Percentiles rank a stretch among this genome's conserved stretches.
These are phyloP conservation scores for Phytophthora pistaciae DNA, from an alignment of 352 stramenopile species.

Conservation along the genomic window DNA sequence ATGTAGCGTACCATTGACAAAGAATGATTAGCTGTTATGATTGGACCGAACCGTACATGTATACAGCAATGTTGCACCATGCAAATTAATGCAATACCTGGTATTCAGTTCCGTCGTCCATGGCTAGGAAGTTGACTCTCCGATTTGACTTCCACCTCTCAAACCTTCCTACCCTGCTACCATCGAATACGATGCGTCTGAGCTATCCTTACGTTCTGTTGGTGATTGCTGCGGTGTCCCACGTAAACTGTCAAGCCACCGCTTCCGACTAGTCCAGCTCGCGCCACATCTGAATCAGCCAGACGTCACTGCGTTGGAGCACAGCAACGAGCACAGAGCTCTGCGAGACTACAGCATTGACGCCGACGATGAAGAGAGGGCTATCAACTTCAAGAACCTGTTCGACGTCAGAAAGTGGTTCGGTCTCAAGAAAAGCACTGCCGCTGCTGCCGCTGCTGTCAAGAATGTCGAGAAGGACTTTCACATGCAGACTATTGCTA, in stretches of 20 bases:
- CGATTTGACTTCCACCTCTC: background rate
- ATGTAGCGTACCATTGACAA: no score
- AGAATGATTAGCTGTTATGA: no score
- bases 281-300: background rate
- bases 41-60: no score
- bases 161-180: background rate
- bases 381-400: background rate
- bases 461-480: background rate
- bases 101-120: no score
- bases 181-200: background rate
- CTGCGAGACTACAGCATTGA: background rate
- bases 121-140: background rate
- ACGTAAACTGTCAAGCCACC: background rate
- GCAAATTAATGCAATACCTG: no score
- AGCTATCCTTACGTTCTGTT: background rate
- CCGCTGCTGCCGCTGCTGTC: background rate
- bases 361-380: background rate
- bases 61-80: no score
- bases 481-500: background rate
- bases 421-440: background rate
- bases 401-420: background rate
- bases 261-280: background rate
- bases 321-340: background rate
- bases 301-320: background rate
- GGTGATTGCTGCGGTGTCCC: background rate